Percentiles rank a stretch among this genome's conserved stretches.
These are phyloP conservation scores for Durio zibethinus DNA, from an alignment of 345 rosid species.

Conservation along the genomic window DNA sequence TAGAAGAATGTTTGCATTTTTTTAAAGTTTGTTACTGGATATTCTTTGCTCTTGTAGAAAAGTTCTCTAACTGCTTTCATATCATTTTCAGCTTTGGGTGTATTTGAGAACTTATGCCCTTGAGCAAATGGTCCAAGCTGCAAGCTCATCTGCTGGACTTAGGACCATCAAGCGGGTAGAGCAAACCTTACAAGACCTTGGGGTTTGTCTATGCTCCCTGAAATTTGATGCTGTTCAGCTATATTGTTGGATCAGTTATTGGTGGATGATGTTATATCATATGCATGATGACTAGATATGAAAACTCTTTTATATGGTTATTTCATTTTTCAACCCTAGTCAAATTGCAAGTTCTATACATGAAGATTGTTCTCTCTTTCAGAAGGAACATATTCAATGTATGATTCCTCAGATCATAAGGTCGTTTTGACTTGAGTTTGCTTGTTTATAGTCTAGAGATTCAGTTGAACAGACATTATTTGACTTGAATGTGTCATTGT, in stretches of 20 bases:
- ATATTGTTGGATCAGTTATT: slow-evolving; percentile 13
- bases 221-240: background rate
- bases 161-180: slow-evolving; percentile 93
- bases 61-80: background rate
- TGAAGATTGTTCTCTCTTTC: background rate
- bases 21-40: background rate
- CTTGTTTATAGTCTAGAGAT: background rate
- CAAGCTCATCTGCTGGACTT: slow-evolving; percentile 90
- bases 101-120: slow-evolving; percentile 90
- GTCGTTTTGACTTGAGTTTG: background rate
- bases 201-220: slow-evolving; percentile 59
- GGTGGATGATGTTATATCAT: slow-evolving; percentile 4
- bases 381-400: background rate
- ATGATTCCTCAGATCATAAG: background rate
- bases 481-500: too few species aligned
- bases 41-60: background rate
- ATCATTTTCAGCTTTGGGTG: slow-evolving; percentile 47
- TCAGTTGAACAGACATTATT: background rate
- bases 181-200: slow-evolving; percentile 91
- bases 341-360: background rate
- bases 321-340: background rate
- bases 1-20: background rate
- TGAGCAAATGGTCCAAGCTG: slow-evolving; percentile 99
- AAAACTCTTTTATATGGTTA: background rate
- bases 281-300: background rate